Conservation (phyloP, 768 basidiomycete species). For the Epithele typhae region DNA sequence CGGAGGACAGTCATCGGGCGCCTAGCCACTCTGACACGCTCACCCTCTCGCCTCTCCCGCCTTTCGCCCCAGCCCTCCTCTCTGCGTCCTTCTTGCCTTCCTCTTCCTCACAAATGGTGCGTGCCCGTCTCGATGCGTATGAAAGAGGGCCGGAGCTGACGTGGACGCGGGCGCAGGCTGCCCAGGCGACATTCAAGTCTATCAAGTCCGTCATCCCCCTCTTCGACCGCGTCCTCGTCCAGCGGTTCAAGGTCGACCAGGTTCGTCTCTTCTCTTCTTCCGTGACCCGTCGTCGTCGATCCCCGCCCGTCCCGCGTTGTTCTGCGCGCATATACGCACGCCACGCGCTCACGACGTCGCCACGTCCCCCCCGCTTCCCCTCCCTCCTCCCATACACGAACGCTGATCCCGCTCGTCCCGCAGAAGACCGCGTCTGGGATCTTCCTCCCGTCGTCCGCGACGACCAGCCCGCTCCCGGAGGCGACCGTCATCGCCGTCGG, state of each 20-base stretch:
- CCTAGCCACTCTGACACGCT: conserved; percentile 3
- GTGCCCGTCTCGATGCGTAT: not conserved
- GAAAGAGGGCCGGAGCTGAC: not conserved
- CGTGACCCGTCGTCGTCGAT: too few species aligned
- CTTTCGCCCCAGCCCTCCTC: not conserved
- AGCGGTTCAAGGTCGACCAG: conserved; percentile 94
- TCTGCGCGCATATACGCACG: not conserved
- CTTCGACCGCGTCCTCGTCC: conserved; percentile 94
- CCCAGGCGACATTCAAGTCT: conserved; percentile 92
- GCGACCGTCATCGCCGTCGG: conserved; percentile 95
- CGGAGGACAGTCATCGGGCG: conserved; percentile 4
- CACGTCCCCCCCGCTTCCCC: too few species aligned
- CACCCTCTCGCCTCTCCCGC: not conserved
- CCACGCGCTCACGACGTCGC: too few species aligned
- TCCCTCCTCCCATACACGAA: too few species aligned
- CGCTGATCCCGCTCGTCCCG: too few species aligned
- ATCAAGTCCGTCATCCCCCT: conserved; percentile 90
- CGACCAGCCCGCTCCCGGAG: conserved; percentile 85
- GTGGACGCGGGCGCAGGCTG: conserved; percentile 45
- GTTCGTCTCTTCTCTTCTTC: conserved; percentile 45
- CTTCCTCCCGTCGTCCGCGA: conserved; percentile 91
- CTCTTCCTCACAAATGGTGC: conserved; percentile 4
- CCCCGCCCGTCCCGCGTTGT: too few species aligned
- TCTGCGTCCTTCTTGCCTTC: not conserved
- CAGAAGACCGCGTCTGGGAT: conserved; percentile 98